A percentile compares a stretch with the other conserved stretches of the same genome.
These are phyloP conservation scores for Glebionis coronaria DNA, from an alignment of 129 eudicot species.

Conservation along the genomic window DNA sequence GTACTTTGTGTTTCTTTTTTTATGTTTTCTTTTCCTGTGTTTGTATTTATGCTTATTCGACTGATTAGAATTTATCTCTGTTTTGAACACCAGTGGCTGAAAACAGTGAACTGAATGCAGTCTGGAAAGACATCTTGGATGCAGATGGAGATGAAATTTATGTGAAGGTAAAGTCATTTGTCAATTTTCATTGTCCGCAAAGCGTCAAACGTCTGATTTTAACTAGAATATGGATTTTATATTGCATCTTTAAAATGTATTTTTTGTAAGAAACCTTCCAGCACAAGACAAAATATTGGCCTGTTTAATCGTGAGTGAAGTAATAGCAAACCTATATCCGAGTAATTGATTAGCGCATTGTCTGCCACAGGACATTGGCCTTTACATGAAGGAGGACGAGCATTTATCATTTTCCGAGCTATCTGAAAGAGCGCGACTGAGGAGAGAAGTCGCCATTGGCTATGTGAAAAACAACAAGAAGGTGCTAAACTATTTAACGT, in stretches of 20 bases:
- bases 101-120: slow-evolving; percentile 78
- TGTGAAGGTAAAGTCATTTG: slow-evolving; percentile 55
- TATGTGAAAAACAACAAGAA: slow-evolving; percentile 75
- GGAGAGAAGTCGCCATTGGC: slow-evolving; percentile 97
- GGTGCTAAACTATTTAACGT: slow-evolving; percentile 34
- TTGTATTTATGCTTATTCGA: not conserved
- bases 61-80: slow-evolving; percentile 1
- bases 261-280: not conserved
- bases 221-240: not conserved
- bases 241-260: not conserved
- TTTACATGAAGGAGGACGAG: slow-evolving; percentile 81
- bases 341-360: slow-evolving; percentile 13
- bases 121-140: slow-evolving; percentile 94
- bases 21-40: not conserved
- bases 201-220: not conserved
- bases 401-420: slow-evolving; percentile 79
- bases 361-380: slow-evolving; percentile 60
- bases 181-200: not conserved
- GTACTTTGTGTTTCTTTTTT: slow-evolving; percentile 29
- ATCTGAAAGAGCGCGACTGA: slow-evolving; percentile 74
- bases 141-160: slow-evolving; percentile 98
- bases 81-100: slow-evolving; percentile 67
- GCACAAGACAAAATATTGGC: slow-evolving; percentile 7
- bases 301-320: not conserved
- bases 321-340: not conserved